phyloP scores from a whole-genome alignment of 805 yeast genomes.

The Lachancea nothofagi region DNA sequence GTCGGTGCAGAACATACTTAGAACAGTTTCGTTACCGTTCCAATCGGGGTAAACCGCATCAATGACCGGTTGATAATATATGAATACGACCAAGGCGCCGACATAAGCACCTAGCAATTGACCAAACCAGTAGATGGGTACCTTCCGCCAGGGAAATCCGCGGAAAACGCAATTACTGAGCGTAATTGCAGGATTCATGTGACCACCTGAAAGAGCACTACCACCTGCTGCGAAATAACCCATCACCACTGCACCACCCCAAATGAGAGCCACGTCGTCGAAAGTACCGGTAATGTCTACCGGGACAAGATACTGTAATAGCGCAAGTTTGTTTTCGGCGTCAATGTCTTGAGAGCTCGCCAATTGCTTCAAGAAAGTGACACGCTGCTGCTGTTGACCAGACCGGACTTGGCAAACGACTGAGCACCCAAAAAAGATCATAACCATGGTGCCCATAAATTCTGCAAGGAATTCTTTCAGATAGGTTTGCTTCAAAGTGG shows the following conservation, averaged over 20 bases:
- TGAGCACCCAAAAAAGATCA: slow-evolving; percentile 45
- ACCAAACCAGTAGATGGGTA: slow-evolving; percentile 40
- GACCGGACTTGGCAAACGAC: slow-evolving; percentile 41
- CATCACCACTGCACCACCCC: slow-evolving; percentile 51
- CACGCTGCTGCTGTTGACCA: slow-evolving; percentile 29
- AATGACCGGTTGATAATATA: slow-evolving; percentile 38
- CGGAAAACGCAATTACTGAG: slow-evolving; percentile 43
- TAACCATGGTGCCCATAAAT: slow-evolving; percentile 44
- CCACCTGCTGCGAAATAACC: slow-evolving; percentile 51
- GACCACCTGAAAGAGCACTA: slow-evolving; percentile 49
- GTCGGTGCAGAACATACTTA: slow-evolving; percentile 44
- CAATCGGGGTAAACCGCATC: slow-evolving; percentile 25
- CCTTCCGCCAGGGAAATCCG: slow-evolving; percentile 47
- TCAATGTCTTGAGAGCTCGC: slow-evolving; percentile 13
- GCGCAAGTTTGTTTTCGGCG: slow-evolving; percentile 4
- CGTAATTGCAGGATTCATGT: slow-evolving; percentile 50
- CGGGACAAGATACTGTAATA: slow-evolving; percentile 15
- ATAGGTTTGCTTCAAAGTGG: slow-evolving; percentile 30
- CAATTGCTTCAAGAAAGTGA: slow-evolving; percentile 10
- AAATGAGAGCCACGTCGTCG: slow-evolving; percentile 40
- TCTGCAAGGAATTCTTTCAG: slow-evolving; percentile 47
- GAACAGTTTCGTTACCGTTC: slow-evolving; percentile 29
- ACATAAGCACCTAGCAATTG: slow-evolving; percentile 46
- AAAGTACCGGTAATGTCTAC: slow-evolving; percentile 37
- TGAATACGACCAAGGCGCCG: slow-evolving; percentile 44